A percentile compares a stretch with the other conserved stretches of the same genome.
phyloP scores from a whole-genome alignment of 805 yeast species.

The Kregervanrija delftensis region DNA sequence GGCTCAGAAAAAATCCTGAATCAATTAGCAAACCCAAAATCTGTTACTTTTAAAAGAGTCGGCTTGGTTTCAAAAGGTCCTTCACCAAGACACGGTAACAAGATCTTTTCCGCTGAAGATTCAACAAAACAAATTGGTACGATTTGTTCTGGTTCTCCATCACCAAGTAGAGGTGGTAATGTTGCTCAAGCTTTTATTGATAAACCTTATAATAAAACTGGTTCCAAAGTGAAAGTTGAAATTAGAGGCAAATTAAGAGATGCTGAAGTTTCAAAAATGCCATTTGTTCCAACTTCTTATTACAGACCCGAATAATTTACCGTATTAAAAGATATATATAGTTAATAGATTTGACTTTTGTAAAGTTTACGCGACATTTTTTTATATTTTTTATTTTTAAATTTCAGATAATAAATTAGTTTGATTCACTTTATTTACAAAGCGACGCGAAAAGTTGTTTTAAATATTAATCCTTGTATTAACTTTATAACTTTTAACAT shows the following conservation, averaged over 20 bases:
- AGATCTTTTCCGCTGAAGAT: conserved; percentile 50
- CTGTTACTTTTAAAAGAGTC: conserved; percentile 55
- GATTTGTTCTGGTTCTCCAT: conserved; percentile 53
- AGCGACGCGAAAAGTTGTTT: neutral
- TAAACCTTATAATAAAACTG: conserved; percentile 63
- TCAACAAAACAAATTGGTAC: conserved; percentile 46
- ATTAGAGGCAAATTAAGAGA: conserved; percentile 79
- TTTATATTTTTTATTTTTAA: neutral
- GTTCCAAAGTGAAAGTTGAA: conserved; percentile 64
- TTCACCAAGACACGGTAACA: conserved; percentile 80
- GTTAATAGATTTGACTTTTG: no score
- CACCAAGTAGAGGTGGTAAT: conserved; percentile 62
- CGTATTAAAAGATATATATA: neutral
- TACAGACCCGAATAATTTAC: conserved; percentile 33
- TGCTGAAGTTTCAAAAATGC: conserved; percentile 74
- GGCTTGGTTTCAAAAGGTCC: conserved; percentile 80
- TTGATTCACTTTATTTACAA: no score
- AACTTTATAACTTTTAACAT: no score
- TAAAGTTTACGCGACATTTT: neutral
- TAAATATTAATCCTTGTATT: neutral
- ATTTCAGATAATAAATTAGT: no score
- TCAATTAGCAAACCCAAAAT: conserved; percentile 61
- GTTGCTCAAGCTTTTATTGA: conserved; percentile 88
- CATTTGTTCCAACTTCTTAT: conserved; percentile 72
- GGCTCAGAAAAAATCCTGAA: conserved; percentile 65